Evolutionary conservation across 176 grass and related monocot species (phyloP), one percentile per base, ranked within the genome.

Genomic region (bread wheat (Triticum aestivum)): DNA sequence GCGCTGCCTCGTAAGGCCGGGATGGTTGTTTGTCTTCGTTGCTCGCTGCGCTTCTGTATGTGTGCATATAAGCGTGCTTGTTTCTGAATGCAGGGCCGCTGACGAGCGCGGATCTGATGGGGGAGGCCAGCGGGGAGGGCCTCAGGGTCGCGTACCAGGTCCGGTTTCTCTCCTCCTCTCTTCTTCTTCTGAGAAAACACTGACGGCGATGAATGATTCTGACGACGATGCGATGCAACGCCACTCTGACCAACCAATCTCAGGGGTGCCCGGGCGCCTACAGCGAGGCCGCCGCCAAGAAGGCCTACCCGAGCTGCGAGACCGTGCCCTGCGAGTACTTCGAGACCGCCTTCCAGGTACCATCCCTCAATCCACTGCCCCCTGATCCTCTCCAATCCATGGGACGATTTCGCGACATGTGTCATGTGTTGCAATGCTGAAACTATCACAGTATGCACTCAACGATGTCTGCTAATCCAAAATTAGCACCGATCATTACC

Each of bases 281-380:
- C 81, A 94, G 94, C 7, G 95, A 97, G 90, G 90, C 92, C 9
- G 95, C 95, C 10, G 92, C 94, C 32, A 89, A 26, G 66, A 97
- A 94, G 78, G 92, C 94, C 14, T 97, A 97, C 69, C 90, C 90
- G 30, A 94, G 93, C 72, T 97, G 94, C 76, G 80, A 91, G 35
- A 87, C 92, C 58, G 90, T 97, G 84, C 94, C 92, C 32, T 94
- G 94, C 71, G 91, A 97, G 78, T 86, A 91, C 35, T 93, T 97
- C 49, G 92, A 97, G 38, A 97, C 84, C 39, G 88, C 90, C 45
- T 97, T 97, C 73, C 88, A 93, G 73, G 95, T 89, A 65, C 62
- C 49, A 51, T 52, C n/a, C 15, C 4, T 44, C 52, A 54, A 4
- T 14, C 51, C 51, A 7, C 52, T 56, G 52, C 7, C 52, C 47